These are phyloP conservation scores for Leishmania mexicana DNA, from an alignment of 208 protist species.

Conservation along the genomic window DNA sequence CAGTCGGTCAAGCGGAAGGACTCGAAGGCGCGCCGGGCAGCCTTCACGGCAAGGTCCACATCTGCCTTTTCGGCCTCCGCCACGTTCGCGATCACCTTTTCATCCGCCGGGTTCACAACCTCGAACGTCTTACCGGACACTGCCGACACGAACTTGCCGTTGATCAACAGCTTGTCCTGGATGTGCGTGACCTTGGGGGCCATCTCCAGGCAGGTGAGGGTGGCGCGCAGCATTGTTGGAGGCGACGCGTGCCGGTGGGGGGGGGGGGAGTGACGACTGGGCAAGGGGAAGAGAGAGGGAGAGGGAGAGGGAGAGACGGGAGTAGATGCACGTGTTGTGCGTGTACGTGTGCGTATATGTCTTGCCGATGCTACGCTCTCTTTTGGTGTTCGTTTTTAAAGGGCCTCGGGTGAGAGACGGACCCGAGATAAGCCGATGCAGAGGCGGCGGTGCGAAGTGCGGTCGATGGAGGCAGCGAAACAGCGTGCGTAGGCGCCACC, in stretches of 20 bases:
- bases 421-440: too few species aligned
- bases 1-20: constrained; percentile 50
- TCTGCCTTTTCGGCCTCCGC: constrained; percentile 78
- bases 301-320: background rate
- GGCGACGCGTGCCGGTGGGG: too few species aligned
- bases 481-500: too few species aligned
- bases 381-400: too few species aligned
- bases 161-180: constrained; percentile 87
- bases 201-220: constrained; percentile 25
- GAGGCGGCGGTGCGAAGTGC: too few species aligned
- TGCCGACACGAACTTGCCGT: constrained; percentile 80
- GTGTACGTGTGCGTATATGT: background rate
- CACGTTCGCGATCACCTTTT: constrained; percentile 76
- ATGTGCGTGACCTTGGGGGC: constrained; percentile 44
- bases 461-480: too few species aligned
- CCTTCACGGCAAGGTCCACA: constrained; percentile 84
- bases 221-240: constrained; percentile 27
- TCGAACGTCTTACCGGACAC: constrained; percentile 72
- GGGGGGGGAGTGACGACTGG: background rate
- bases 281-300: background rate
- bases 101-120: constrained; percentile 79
- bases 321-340: background rate
- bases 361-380: background rate
- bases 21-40: constrained; percentile 68
- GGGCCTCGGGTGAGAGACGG: too few species aligned